Conservation (phyloP, 208 protist species). For the Trypanosoma congolense region DNA sequence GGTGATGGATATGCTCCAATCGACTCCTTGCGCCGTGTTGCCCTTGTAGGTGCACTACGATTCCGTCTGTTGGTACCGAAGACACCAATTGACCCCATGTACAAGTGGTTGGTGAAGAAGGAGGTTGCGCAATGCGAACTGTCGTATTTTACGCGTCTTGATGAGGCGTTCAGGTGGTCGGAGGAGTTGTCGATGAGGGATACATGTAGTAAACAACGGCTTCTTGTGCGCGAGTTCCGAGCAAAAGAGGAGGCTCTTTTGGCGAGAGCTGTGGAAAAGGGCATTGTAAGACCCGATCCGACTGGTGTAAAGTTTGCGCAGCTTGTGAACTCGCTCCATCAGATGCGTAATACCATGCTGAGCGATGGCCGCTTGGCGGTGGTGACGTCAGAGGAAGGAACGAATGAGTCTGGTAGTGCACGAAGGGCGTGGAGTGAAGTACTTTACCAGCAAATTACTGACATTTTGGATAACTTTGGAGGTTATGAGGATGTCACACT, state of each 20-base stretch:
- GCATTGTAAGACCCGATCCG: slow-evolving; percentile 48
- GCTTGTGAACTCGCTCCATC: slow-evolving; percentile 61
- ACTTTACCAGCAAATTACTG: slow-evolving; percentile 61
- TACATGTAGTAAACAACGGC: background rate
- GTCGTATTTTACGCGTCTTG: slow-evolving; percentile 37
- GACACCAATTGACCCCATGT: slow-evolving; percentile 81
- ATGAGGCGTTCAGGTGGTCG: slow-evolving; percentile 58
- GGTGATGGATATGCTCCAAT: slow-evolving; percentile 8
- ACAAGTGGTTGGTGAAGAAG: slow-evolving; percentile 44
- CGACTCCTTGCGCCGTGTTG: slow-evolving; percentile 36
- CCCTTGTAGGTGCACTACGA: slow-evolving; percentile 60
- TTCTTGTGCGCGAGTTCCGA: slow-evolving; percentile 15
- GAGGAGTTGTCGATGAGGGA: slow-evolving; percentile 45
- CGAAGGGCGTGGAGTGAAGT: slow-evolving; percentile 66
- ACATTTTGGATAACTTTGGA: slow-evolving; percentile 63
- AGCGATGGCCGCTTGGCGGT: slow-evolving; percentile 58
- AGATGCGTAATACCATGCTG: slow-evolving; percentile 54
- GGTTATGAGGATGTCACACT: slow-evolving; percentile 88
- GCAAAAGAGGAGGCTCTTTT: slow-evolving; percentile 39
- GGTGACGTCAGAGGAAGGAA: slow-evolving; percentile 9
- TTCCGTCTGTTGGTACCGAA: slow-evolving; percentile 76
- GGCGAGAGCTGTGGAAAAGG: slow-evolving; percentile 27
- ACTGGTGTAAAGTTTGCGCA: slow-evolving; percentile 72
- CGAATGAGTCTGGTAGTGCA: slow-evolving; percentile 8
- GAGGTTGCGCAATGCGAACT: slow-evolving; percentile 38